These are phyloP conservation scores for Trichoderma erinaceum DNA, from an alignment of 495 filamentous ascomycete species.

Conservation along the genomic window DNA sequence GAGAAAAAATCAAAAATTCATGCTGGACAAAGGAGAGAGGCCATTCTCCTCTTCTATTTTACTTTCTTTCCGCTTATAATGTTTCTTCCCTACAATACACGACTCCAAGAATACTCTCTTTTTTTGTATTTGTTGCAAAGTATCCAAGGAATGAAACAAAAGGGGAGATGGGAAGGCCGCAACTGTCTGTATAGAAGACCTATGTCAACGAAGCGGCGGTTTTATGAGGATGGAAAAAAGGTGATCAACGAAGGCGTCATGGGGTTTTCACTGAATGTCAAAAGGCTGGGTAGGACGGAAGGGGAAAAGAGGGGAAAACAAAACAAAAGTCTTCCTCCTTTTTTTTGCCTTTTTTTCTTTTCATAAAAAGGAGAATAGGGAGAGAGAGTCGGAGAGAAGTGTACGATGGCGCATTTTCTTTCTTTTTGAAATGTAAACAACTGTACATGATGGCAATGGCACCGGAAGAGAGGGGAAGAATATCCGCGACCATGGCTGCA, in stretches of 20 bases:
- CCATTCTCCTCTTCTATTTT: too few species aligned
- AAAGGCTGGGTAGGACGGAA: too few species aligned
- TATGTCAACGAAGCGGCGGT: too few species aligned
- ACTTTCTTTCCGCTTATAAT: too few species aligned
- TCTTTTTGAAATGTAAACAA: slow-evolving; percentile 1
- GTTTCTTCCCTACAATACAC: too few species aligned
- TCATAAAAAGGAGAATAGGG: neutral
- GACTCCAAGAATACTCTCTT: too few species aligned
- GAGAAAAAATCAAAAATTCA: neutral
- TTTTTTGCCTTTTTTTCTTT: neutral
- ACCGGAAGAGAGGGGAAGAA: neutral
- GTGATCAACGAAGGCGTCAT: too few species aligned
- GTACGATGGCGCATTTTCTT: neutral
- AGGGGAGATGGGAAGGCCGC: neutral
- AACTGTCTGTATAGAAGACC: neutral
- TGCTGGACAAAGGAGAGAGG: too few species aligned
- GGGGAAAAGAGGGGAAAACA: neutral
- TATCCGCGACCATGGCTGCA: neutral
- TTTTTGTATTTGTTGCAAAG: neutral
- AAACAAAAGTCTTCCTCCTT: neutral
- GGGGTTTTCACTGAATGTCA: too few species aligned
- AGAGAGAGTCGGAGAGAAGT: neutral
- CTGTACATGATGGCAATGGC: slow-evolving; percentile 5
- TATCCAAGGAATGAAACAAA: slow-evolving; percentile 11
- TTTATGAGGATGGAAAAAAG: too few species aligned